phyloP scores from a whole-genome alignment of 345 rosid genomes.

The Euphorbia lathyris region DNA sequence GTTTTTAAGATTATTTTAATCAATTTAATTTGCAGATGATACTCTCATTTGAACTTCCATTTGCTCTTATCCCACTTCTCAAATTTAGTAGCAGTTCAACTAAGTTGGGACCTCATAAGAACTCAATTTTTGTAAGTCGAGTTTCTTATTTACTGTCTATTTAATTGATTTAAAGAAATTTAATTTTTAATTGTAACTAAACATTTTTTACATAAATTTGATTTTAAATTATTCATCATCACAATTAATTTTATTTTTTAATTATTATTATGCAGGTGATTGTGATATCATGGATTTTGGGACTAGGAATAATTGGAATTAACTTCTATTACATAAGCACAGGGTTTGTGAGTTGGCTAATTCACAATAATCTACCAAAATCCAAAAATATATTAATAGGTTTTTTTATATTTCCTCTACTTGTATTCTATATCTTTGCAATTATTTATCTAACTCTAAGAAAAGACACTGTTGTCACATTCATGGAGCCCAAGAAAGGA shows the following conservation, averaged over 20 bases:
- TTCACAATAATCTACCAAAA: constrained; percentile 38
- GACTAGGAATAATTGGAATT: constrained; percentile 49
- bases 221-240: not conserved
- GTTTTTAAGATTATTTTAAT: not conserved
- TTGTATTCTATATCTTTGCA: constrained; percentile 44
- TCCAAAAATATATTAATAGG: constrained; percentile 46
- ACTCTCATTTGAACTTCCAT: constrained; percentile 71
- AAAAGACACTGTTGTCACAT: constrained; percentile 42
- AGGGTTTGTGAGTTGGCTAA: constrained; percentile 48
- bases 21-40: constrained; percentile 45
- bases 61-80: constrained; percentile 66
- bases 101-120: constrained; percentile 72
- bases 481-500: constrained; percentile 31
- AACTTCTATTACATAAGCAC: constrained; percentile 58
- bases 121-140: constrained; percentile 46
- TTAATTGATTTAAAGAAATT: not conserved
- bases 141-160: not conserved
- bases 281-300: constrained; percentile 56
- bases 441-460: constrained; percentile 47
- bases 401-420: constrained; percentile 48
- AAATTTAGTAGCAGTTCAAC: constrained; percentile 63
- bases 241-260: not conserved
- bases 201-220: not conserved
- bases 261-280: constrained; percentile 33
- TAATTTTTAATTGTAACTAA: not conserved